These are phyloP conservation scores for Mycena sp. DNA, from an alignment of 1,284 basidiomycete genomes.

Conservation along the genomic window DNA sequence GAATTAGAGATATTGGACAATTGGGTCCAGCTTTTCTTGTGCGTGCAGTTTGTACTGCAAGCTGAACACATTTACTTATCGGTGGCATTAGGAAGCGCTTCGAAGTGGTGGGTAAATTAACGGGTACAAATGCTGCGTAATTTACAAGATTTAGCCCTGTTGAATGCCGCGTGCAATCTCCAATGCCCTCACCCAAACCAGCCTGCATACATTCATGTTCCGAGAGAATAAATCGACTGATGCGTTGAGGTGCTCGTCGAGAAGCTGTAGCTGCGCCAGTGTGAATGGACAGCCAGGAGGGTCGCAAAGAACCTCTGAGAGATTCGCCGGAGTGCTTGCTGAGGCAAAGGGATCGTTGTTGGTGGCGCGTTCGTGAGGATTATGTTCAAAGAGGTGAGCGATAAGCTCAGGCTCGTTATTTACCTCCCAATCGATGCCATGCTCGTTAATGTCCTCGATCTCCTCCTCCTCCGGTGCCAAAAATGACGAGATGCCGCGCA, in stretches of 20 bases:
- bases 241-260: not conserved
- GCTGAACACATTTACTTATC: too few species aligned
- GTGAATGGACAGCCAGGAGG: constrained; percentile 2
- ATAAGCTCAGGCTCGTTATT: not conserved
- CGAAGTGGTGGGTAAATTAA: not conserved
- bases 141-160: constrained; percentile 1
- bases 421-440: constrained; percentile 9
- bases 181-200: not conserved
- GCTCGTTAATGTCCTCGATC: constrained; percentile 8
- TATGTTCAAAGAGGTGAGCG: not conserved
- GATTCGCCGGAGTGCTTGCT: constrained; percentile 5
- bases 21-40: too few species aligned
- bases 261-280: not conserved
- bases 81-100: not conserved
- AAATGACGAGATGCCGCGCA: not conserved
- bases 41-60: too few species aligned
- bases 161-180: constrained; percentile 1
- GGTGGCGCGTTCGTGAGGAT: not conserved
- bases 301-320: constrained; percentile 5
- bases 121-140: not conserved
- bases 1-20: too few species aligned
- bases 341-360: not conserved
- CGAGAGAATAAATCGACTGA: constrained; percentile 4
- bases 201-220: constrained; percentile 1
- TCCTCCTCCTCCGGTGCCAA: constrained; percentile 1